These are phyloP conservation scores for Tricholoma furcatifolium DNA, from an alignment of 768 basidiomycete species.

Conservation along the genomic window DNA sequence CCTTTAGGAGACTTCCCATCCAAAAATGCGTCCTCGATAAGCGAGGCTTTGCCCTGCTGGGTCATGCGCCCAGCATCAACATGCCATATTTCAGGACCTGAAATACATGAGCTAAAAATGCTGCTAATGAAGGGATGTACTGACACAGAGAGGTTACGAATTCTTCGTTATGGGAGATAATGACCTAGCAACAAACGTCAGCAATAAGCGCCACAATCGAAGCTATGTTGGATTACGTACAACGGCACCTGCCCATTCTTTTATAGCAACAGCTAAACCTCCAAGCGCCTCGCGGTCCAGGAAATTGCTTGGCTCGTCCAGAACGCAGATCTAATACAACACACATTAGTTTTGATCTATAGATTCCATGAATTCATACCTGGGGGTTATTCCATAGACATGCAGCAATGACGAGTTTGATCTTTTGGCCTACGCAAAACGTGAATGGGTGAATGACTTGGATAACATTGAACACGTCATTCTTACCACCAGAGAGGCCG, in stretches of 20 bases:
- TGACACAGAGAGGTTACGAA: slow-evolving; percentile 80
- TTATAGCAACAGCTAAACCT: slow-evolving; percentile 92
- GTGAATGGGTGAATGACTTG: not conserved
- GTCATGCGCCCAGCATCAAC: slow-evolving; percentile 83
- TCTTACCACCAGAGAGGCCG: slow-evolving; percentile 85
- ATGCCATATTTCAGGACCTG: slow-evolving; percentile 93
- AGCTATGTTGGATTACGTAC: slow-evolving; percentile 36
- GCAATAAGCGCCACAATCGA: slow-evolving; percentile 8
- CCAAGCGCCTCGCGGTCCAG: slow-evolving; percentile 95
- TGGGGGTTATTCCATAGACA: slow-evolving; percentile 97
- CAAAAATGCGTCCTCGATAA: slow-evolving; percentile 82
- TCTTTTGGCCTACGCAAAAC: slow-evolving; percentile 74
- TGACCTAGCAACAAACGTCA: slow-evolving; percentile 50
- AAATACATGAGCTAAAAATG: slow-evolving; percentile 11
- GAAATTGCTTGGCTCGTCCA: slow-evolving; percentile 96
- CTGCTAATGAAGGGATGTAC: slow-evolving; percentile 27
- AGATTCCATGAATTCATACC: slow-evolving; percentile 35
- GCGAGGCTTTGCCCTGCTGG: slow-evolving; percentile 83
- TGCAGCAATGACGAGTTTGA: slow-evolving; percentile 93
- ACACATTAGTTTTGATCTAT: not conserved
- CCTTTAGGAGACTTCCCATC: slow-evolving; percentile 69
- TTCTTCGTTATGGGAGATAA: slow-evolving; percentile 95
- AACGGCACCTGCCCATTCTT: slow-evolving; percentile 91
- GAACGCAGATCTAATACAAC: slow-evolving; percentile 55
- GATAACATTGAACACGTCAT: not conserved